Evolutionary conservation across 176 grass and related monocot species (phyloP), one percentile per base, ranked within the genome.

Genomic region (Eleusine indica): DNA sequence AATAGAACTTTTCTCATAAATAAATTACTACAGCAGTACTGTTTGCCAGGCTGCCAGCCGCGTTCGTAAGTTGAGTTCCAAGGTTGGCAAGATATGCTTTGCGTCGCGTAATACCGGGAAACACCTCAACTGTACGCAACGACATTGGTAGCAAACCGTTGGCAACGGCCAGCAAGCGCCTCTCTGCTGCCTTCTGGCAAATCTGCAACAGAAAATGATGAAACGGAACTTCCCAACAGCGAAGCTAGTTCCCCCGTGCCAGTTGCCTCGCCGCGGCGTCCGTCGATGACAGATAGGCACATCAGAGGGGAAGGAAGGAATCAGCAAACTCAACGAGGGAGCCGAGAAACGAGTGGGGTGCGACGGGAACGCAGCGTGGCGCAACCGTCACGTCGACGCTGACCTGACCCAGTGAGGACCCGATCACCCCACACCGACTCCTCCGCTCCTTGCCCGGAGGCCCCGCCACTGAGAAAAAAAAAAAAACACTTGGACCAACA

Each of bases 361-460:
- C 58, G 28, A 30, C 44, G 66, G 18, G 41, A 62, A 71, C 42
- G 7, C 74, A 40, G 29, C 84, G 75, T 53, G 51, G 29, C 1
- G 58, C 41, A 73, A 21, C 67, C 44, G 35, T 73, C 76, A 66
- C n/a, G 35, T 22, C 66, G 82, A 37, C 52, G 64, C 21, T 77
- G 64, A 84, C 62, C 17, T 5, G 10, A 14, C 54, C 25, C 25
- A 25, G 25, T 25, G 25, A 0, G 25, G 25, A 25, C 32, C 32
- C 32, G 32, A 35, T 35, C 32, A 35, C 61, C 17, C 8, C 6
- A 56, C 7, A 56, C 7, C 39, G 7, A 21, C 48, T 49, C 42
- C 73, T 58, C 39, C 10, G 10, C 74, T 35, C 32, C 32, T 1
- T 2, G 32, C 51, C 48, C 39, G 42, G 17, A 35, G 61, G 51